phyloP scores from a whole-genome alignment of 2,329 filamentous ascomycete genomes.

The Aspergillus flavus region DNA sequence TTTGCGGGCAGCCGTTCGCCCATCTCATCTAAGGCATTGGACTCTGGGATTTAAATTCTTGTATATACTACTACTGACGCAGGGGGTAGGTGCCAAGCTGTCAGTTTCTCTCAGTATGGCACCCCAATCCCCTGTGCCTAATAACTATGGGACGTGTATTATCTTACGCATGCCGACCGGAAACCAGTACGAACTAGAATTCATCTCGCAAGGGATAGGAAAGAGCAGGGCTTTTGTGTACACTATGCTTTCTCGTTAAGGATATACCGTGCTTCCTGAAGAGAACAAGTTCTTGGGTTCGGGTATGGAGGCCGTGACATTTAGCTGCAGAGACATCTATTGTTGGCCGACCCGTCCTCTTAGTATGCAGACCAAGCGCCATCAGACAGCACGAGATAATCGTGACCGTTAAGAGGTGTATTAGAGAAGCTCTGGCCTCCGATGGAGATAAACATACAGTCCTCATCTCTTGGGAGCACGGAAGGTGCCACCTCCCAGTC shows the following conservation, averaged over 20 bases:
- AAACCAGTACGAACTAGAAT: not conserved
- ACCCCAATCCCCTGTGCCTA: not conserved
- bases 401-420: not conserved
- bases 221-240: not conserved
- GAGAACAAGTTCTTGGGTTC: not conserved
- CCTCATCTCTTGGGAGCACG: too few species aligned
- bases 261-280: not conserved
- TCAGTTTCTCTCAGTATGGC: not conserved
- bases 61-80: slow-evolving; percentile 1
- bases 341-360: not conserved
- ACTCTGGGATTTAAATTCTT: not conserved
- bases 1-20: slow-evolving; percentile 8
- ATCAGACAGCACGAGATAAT: not conserved
- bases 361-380: not conserved
- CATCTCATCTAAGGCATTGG: not conserved
- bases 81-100: not conserved
- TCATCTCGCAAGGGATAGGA: not conserved
- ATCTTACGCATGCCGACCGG: not conserved
- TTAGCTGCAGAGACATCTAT: not conserved
- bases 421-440: too few species aligned
- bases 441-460: too few species aligned
- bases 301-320: not conserved
- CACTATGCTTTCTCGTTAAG: not conserved
- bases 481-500: too few species aligned
- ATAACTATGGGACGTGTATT: not conserved